Evolutionary conservation across 2,329 filamentous ascomycete species (phyloP), one percentile per base, ranked within the genome.

Genomic region (Diplodia mutila): DNA sequence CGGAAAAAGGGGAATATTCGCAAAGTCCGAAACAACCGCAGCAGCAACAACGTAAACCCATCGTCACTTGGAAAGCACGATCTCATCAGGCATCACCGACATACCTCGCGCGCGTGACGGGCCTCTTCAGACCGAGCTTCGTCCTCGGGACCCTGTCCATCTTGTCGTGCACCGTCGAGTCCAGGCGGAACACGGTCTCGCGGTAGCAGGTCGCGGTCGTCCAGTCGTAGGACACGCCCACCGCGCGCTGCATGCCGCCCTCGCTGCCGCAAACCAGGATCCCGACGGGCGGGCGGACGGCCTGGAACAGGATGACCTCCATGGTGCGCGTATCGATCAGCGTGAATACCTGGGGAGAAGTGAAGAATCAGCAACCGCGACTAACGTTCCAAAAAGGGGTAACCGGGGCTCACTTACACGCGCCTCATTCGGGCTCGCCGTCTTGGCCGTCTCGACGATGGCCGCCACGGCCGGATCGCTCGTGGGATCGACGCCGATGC

Each of bases 191-290:
- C 1, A 84, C 82, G 0, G 79, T 81, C 71, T 84, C 82, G 0
- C 80, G 73, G 61, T 79, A 80, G 59, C 83, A 71, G 0, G 80
- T 82, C 2, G 74, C 72, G 1, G 75, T 79, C 0, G 75, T 77
- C 78, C 78, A 80, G 69, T 84, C 80, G 65, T 83, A 84, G 0
- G 80, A 83, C 69, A 81, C 83, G 18, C 81, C 73, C 5, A 84
- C 71, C 3, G 80, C 80, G 8, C 83, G 76, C 67, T 83, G 81
- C 79, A 83, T 81, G 2, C 82, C 82, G 5, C 80, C 80, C 68
- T 84, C 83, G 1, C 72, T 71, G 8, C 80, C 82, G n/a, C 77
- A 79, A n/a, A 83, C 69, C 9, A 85, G 70, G 64, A 83, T 76
- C 39, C 77, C 79, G 1, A 80, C 74, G 0, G 83, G 83, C 1